These are phyloP conservation scores for Exidia glandulosa DNA, from an alignment of 768 basidiomycete genomes.

Conservation along the genomic window DNA sequence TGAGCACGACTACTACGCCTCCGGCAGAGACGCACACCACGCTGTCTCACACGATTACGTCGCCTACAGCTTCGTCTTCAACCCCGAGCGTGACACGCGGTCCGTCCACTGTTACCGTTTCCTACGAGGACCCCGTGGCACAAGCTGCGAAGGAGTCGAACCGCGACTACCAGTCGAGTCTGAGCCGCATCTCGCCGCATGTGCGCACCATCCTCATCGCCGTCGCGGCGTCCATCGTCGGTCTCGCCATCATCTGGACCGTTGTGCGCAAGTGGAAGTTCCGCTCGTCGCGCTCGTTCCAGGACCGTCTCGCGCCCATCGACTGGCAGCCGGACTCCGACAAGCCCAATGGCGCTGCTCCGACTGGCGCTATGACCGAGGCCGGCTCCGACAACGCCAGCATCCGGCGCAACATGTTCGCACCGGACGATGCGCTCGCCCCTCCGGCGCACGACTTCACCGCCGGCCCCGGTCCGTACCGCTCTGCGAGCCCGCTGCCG, in stretches of 20 bases:
- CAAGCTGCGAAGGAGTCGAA: slow-evolving; percentile 23
- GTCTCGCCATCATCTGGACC: slow-evolving; percentile 69
- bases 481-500: not conserved
- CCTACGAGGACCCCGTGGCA: not conserved
- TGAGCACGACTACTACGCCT: not conserved
- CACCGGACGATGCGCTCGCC: slow-evolving; percentile 31
- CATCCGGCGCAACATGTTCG: slow-evolving; percentile 1
- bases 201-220: slow-evolving; percentile 52
- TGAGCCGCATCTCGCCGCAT: slow-evolving; percentile 11
- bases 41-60: slow-evolving; percentile 9
- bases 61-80: no score
- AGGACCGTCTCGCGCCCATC: slow-evolving; percentile 77
- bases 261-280: slow-evolving; percentile 90
- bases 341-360: slow-evolving; percentile 38
- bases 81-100: slow-evolving; percentile 15
- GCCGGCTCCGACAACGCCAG: not conserved
- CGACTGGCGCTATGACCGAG: slow-evolving; percentile 15
- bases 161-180: slow-evolving; percentile 32
- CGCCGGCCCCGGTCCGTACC: slow-evolving; percentile 59
- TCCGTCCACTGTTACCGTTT: slow-evolving; percentile 3
- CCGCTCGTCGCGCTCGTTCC: slow-evolving; percentile 66
- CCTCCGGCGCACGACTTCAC: slow-evolving; percentile 69
- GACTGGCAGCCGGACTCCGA: slow-evolving; percentile 68
- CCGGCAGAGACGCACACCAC: slow-evolving; percentile 8
- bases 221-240: slow-evolving; percentile 57